phyloP scores from a whole-genome alignment of 805 yeast species.

The Ogataea pignaliae region DNA sequence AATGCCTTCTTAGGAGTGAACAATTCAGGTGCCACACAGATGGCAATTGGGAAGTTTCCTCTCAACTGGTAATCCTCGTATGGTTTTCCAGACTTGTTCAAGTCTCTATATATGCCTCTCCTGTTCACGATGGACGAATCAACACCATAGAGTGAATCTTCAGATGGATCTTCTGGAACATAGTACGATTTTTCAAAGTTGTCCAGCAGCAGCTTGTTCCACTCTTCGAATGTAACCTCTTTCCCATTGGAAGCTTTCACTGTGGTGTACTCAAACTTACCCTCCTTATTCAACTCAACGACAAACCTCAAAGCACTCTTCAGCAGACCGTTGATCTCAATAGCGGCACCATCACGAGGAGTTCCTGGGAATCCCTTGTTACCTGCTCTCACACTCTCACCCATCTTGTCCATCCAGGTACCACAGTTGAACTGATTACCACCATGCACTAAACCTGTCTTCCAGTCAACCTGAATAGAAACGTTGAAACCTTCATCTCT shows the following conservation, averaged over 20 bases:
- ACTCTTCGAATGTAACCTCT: conserved; percentile 51
- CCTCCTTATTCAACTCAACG: conserved; percentile 47
- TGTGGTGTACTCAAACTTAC: conserved; percentile 50
- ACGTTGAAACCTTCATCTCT: conserved; percentile 88
- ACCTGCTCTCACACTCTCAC: conserved; percentile 81
- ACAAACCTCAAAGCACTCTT: conserved; percentile 85
- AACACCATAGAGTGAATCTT: conserved; percentile 59
- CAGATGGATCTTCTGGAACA: conserved; percentile 59
- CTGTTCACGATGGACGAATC: conserved; percentile 70
- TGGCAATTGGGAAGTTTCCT: conserved; percentile 89
- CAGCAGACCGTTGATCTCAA: conserved; percentile 84
- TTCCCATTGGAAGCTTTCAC: conserved; percentile 61
- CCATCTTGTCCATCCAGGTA: conserved; percentile 99
- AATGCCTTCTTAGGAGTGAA: conserved; percentile 61
- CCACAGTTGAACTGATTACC: conserved; percentile 95
- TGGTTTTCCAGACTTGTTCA: conserved; percentile 75
- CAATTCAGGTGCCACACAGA: conserved; percentile 92
- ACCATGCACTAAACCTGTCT: conserved; percentile 81
- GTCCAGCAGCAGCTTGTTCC: conserved; percentile 67
- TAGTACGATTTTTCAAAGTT: conserved; percentile 80
- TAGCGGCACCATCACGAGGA: conserved; percentile 95
- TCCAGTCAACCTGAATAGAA: conserved; percentile 77
- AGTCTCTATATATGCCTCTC: conserved; percentile 91
- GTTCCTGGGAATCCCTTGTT: conserved; percentile 95
- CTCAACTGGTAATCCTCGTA: conserved; percentile 92